Conservation (phyloP, 495 filamentous ascomycete genomes). For the Aspergillus ellipticus region DNA sequence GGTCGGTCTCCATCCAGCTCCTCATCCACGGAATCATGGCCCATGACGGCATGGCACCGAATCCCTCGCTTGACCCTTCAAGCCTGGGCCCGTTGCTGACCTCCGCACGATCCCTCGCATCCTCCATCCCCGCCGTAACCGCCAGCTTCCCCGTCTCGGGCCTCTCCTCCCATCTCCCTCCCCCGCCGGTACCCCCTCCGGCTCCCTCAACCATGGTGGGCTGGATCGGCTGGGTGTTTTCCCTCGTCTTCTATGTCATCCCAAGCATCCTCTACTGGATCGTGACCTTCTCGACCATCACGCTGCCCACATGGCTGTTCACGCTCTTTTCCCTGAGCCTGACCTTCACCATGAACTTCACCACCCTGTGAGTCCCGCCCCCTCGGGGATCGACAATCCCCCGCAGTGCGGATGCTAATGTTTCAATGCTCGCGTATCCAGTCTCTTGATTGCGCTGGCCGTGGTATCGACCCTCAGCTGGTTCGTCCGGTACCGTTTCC, state of each 20-base stretch:
- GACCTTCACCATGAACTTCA: slow-evolving; percentile 98
- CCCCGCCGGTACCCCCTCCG: slow-evolving; percentile 29
- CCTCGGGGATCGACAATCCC: background rate
- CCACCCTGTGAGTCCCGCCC: slow-evolving; percentile 66
- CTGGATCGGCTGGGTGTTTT: slow-evolving; percentile 41
- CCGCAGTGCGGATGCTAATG: background rate
- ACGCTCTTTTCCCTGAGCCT: slow-evolving; percentile 91
- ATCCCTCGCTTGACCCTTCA: slow-evolving; percentile 7
- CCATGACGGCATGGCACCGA: slow-evolving; percentile 12
- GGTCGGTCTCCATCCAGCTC: slow-evolving; percentile 2
- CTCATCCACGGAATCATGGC: slow-evolving; percentile 15
- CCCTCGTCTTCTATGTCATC: slow-evolving; percentile 47
- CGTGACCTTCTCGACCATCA: slow-evolving; percentile 83
- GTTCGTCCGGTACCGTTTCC: slow-evolving; percentile 88
- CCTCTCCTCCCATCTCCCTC: slow-evolving; percentile 24
- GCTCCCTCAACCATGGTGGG: slow-evolving; percentile 43
- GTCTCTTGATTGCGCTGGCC: slow-evolving; percentile 71
- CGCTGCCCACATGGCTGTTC: slow-evolving; percentile 84
- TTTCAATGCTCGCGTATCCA: slow-evolving; percentile 36
- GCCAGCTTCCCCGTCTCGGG: slow-evolving; percentile 20
- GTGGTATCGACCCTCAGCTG: slow-evolving; percentile 80
- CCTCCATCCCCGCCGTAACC: slow-evolving; percentile 21
- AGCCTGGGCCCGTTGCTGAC: slow-evolving; percentile 7
- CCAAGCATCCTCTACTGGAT: slow-evolving; percentile 77
- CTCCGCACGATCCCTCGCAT: slow-evolving; percentile 9